Base-by-base conservation (phyloP, 768 basidiomycete genomes). In the Leucosporidium yakuticum region DNA sequence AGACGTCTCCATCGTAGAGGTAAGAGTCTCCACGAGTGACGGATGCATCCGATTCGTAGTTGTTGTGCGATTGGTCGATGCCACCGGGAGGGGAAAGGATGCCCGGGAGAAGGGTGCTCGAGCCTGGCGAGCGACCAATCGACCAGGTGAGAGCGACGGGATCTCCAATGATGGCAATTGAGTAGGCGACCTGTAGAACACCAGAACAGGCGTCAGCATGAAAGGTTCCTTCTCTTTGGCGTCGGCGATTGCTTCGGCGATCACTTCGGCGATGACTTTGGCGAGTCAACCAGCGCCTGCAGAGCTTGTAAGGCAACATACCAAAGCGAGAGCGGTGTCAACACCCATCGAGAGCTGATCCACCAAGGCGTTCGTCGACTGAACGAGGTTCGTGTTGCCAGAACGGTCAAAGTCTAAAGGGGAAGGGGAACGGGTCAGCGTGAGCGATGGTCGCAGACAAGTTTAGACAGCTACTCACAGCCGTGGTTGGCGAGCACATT, bases 141-240 rank as follows among this genome's bases (percentile, higher is more conserved):
- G 31, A 32, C 56, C 56, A 57, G 15, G 56, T 57, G 31, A 57
- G 56, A 7, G 56, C 56, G 31, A 57, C n/a, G 9, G 56, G 56
- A 31, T 57, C 56, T 7, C 56, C 56, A n/a, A 57, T 57, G 7
- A 57, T 57, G 56, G 56, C 56, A n/a, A 57, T 57, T 12, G 56
- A 36, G n/a, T 57, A 23, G 7, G 29, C 20, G 20, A 25, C 21
- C 20, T 23, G 25, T 20, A 9, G 7, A 55, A 19, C 17, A 11
- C 25, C 23, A 21, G 11, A n/a, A 53, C 15, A 12, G 51, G 11
- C 51, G 25, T 20, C 17, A 48, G 12, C 12, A 48, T 48, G 47
- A 20, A 48, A 48, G 20, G 47, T 11, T 48, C 47, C 12, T 48
- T n/a, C 9, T 12, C 9, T 15, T n/a, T 9, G 17, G 20, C 51